Conservation (phyloP, 371 early-diverging fungal species). For the Mortierella sp. region DNA sequence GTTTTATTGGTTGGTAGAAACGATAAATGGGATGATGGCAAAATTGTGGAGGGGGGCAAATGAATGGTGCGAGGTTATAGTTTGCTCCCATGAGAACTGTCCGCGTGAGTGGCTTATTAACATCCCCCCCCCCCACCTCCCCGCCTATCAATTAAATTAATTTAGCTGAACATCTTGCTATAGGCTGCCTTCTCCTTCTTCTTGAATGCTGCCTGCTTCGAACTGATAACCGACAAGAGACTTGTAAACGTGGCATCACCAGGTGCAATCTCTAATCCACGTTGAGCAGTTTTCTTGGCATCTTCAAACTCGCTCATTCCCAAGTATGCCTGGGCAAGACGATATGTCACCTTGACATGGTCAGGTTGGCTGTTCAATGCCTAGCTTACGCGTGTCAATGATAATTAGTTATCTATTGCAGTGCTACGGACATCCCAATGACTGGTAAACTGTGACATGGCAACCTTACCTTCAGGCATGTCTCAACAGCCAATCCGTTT, state of each 20-base stretch:
- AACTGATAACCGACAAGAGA: slow-evolving; percentile 31
- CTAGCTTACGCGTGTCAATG: slow-evolving; percentile 3
- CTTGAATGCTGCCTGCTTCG: slow-evolving; percentile 51
- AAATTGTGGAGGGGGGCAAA: background rate
- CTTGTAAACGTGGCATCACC: slow-evolving; percentile 48
- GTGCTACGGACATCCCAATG: background rate
- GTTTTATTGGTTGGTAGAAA: background rate
- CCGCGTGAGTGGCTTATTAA: slow-evolving; percentile 8
- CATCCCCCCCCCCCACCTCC: background rate
- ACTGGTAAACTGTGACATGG: background rate
- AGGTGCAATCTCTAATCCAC: slow-evolving; percentile 62
- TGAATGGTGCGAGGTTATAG: background rate
- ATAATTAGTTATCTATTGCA: background rate
- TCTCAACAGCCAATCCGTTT: slow-evolving; percentile 42
- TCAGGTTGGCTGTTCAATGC: slow-evolving; percentile 66
- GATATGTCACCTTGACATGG: slow-evolving; percentile 74
- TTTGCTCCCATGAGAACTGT: background rate
- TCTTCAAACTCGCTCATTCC: slow-evolving; percentile 67
- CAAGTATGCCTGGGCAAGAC: slow-evolving; percentile 69
- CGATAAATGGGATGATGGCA: slow-evolving; percentile 2
- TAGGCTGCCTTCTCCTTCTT: slow-evolving; percentile 57
- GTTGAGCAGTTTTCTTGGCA: slow-evolving; percentile 60
- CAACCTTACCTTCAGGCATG: slow-evolving; percentile 25
- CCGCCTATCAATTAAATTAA: background rate
- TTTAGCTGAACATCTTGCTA: slow-evolving; percentile 56